phyloP scores from a whole-genome alignment of 2,329 filamentous ascomycete species.

The Hypoxylon sp. region DNA sequence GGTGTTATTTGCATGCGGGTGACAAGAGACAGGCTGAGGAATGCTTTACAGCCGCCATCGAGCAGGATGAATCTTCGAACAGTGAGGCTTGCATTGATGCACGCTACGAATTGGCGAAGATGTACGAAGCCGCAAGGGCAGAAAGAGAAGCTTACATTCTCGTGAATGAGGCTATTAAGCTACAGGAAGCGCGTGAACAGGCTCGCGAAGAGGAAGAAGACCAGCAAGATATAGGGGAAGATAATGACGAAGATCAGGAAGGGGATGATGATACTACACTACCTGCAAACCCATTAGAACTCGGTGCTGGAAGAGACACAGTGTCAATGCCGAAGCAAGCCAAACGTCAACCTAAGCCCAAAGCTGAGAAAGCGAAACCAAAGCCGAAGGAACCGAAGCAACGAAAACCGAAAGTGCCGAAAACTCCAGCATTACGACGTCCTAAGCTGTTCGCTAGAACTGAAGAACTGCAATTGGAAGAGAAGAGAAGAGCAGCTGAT shows the following conservation, averaged over 20 bases:
- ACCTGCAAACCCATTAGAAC: conserved; percentile 41
- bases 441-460: conserved; percentile 53
- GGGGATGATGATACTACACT: conserved; percentile 44
- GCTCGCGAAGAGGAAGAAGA: conserved; percentile 50
- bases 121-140: conserved; percentile 83
- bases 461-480: conserved; percentile 53
- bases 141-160: conserved; percentile 83
- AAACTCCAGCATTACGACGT: conserved; percentile 47
- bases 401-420: conserved; percentile 41
- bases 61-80: conserved; percentile 75
- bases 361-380: conserved; percentile 26
- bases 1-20: conserved; percentile 77
- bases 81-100: conserved; percentile 73
- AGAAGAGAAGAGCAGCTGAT: conserved; percentile 53
- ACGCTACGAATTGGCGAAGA: conserved; percentile 82
- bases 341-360: conserved; percentile 26
- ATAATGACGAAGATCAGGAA: conserved; percentile 53
- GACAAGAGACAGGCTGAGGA: conserved; percentile 80
- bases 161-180: conserved; percentile 79
- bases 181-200: conserved; percentile 66
- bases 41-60: conserved; percentile 81
- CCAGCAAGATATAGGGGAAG: conserved; percentile 47
- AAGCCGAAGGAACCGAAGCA: conserved; percentile 40
- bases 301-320: conserved; percentile 39
- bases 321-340: conserved; percentile 49